These are phyloP conservation scores for Apophysomyces trapeziformis DNA, from an alignment of 371 early-diverging fungal genomes.

Conservation along the genomic window DNA sequence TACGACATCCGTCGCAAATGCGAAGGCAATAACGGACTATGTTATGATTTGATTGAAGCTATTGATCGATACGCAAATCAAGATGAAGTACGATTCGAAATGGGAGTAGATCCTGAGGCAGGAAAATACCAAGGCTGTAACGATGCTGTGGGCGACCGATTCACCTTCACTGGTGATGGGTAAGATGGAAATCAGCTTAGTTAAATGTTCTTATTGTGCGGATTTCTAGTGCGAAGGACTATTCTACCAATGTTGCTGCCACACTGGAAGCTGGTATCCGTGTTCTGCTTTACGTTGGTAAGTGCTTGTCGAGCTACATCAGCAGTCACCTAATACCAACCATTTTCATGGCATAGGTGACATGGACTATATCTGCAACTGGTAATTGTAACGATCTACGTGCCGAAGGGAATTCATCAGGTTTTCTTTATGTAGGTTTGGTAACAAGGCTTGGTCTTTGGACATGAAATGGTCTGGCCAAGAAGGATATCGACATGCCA, in stretches of 20 bases:
- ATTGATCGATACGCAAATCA: slow-evolving; percentile 77
- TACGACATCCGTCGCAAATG: slow-evolving; percentile 79
- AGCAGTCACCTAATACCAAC: not conserved
- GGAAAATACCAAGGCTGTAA: slow-evolving; percentile 75
- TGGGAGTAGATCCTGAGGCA: slow-evolving; percentile 69
- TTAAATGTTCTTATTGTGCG: not conserved
- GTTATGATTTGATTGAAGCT: slow-evolving; percentile 78
- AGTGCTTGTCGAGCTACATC: slow-evolving; percentile 39
- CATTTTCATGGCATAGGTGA: slow-evolving; percentile 28
- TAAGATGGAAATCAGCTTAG: slow-evolving; percentile 40
- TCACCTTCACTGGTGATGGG: slow-evolving; percentile 79
- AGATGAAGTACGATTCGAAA: slow-evolving; percentile 67
- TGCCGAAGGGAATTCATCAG: not conserved
- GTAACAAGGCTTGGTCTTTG: slow-evolving; percentile 86
- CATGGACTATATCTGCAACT: slow-evolving; percentile 82
- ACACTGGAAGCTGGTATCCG: slow-evolving; percentile 78
- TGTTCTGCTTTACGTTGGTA: slow-evolving; percentile 84
- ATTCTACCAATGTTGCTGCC: slow-evolving; percentile 53
- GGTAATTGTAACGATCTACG: slow-evolving; percentile 27
- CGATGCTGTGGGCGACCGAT: slow-evolving; percentile 70
- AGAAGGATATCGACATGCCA: slow-evolving; percentile 62
- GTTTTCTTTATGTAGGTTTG: slow-evolving; percentile 49
- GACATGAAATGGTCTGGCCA: slow-evolving; percentile 82
- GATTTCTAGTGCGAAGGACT: slow-evolving; percentile 28
- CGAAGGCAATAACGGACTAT: slow-evolving; percentile 61